phyloP scores from a whole-genome alignment of 169 alveolate genomes.

The Plasmodium billcollinsi region DNA sequence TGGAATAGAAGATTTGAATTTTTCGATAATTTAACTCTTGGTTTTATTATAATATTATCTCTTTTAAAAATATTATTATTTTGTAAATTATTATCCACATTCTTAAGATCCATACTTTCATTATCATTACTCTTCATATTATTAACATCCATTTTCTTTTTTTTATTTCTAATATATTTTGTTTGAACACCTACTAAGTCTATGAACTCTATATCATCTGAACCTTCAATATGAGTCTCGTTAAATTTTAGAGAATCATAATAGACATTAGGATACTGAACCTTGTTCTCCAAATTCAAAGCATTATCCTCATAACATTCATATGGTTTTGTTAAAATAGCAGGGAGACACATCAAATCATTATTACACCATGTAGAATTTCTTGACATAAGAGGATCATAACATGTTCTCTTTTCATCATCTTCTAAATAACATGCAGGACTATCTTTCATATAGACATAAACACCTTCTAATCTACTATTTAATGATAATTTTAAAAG shows the following conservation, averaged over 20 bases:
- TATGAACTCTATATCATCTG: conserved; percentile 33
- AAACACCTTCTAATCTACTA: conserved; percentile 80
- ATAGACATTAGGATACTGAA: conserved; percentile 62
- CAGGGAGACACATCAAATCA: conserved; percentile 67
- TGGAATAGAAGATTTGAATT: neutral
- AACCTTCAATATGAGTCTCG: conserved; percentile 61
- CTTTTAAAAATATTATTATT: no score
- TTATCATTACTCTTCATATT: no score
- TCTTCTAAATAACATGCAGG: conserved; percentile 62
- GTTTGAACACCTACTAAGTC: neutral
- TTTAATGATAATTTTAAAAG: conserved; percentile 47
- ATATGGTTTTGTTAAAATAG: conserved; percentile 77
- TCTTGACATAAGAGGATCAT: conserved; percentile 77
- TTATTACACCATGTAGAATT: conserved; percentile 84
- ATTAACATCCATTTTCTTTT: neutral
- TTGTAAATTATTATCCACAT: no score
- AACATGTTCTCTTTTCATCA: conserved; percentile 60
- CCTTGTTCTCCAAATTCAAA: conserved; percentile 57
- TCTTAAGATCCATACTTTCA: no score
- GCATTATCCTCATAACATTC: conserved; percentile 76
- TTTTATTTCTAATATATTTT: neutral
- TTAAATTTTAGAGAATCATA: conserved; percentile 46
- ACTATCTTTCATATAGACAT: conserved; percentile 78
- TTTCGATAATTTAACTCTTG: neutral
- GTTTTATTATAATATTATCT: neutral